phyloP scores from a whole-genome alignment of 192 early-diverging fungal genomes.

The Phlyctochytrium arcticum region DNA sequence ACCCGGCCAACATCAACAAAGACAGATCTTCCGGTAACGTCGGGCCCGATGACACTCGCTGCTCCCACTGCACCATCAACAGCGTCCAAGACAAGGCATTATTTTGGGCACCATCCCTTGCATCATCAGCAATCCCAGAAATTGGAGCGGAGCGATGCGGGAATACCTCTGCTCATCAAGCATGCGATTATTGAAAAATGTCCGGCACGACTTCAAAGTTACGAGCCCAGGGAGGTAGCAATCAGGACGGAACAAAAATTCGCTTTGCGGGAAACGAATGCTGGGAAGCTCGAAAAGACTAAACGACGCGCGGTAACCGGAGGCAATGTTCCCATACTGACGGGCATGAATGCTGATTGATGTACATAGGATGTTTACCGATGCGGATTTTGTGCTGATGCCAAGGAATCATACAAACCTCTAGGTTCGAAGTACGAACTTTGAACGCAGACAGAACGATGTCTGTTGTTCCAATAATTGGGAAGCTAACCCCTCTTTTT shows the following conservation, averaged over 20 bases:
- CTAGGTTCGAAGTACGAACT: constrained; percentile 27
- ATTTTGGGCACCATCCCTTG: constrained; percentile 19
- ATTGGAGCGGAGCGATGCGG: constrained; percentile 13
- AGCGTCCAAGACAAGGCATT: neutral
- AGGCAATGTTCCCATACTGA: no score
- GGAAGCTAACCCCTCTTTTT: neutral
- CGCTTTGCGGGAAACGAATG: constrained; percentile 24
- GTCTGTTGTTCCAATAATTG: neutral
- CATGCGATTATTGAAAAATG: constrained; percentile 38
- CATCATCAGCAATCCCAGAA: constrained; percentile 20
- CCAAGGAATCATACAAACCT: constrained; percentile 48
- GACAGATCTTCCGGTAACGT: neutral
- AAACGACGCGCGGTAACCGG: constrained; percentile 19
- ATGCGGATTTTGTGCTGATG: constrained; percentile 46
- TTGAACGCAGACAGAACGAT: neutral
- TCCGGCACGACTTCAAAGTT: constrained; percentile 17
- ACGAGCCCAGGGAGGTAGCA: constrained; percentile 36
- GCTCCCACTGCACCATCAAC: neutral
- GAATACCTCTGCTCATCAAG: constrained; percentile 29
- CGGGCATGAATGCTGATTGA: neutral
- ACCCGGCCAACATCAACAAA: neutral
- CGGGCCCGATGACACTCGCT: neutral
- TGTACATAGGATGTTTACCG: constrained; percentile 29
- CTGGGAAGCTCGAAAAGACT: constrained; percentile 10
- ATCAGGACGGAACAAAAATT: constrained; percentile 33